Percentiles rank a stretch among this genome's conserved stretches.
phyloP scores from a whole-genome alignment of 192 early-diverging fungal genomes.

The Coemansia sp. region DNA sequence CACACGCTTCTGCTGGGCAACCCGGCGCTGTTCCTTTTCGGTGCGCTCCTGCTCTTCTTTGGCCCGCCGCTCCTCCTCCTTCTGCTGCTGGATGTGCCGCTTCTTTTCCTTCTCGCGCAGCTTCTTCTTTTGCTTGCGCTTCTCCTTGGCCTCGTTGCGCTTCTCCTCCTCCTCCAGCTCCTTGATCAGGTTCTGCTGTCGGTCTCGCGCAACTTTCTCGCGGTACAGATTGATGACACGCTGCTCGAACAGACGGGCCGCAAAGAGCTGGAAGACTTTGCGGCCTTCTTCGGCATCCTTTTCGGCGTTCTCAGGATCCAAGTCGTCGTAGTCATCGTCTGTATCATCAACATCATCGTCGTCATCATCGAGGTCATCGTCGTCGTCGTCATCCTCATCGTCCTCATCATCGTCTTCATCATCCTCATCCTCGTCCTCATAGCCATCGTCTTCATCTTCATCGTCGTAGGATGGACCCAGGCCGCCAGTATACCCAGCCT shows the following conservation, averaged over 20 bases:
- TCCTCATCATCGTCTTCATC: conserved; percentile 23
- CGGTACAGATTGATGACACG: conserved; percentile 91
- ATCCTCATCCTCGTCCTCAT: conserved; percentile 17
- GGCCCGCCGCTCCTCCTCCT: conserved; percentile 44
- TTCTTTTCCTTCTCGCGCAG: conserved; percentile 65
- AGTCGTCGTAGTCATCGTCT: conserved; percentile 67
- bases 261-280: conserved; percentile 95
- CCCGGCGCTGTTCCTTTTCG: conserved; percentile 42
- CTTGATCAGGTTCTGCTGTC: conserved; percentile 82
- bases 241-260: conserved; percentile 97
- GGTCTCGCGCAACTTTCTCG: conserved; percentile 91
- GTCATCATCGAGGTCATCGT: conserved; percentile 65
- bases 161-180: conserved; percentile 90
- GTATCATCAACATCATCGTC: conserved; percentile 50
- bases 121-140: conserved; percentile 74
- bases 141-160: conserved; percentile 62
- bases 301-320: conserved; percentile 72
- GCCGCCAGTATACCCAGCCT: not conserved
- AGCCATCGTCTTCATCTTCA: conserved; percentile 11
- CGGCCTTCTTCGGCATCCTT: conserved; percentile 92
- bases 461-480: conserved; percentile 10
- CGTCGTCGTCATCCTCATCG: conserved; percentile 26
- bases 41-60: conserved; percentile 31
- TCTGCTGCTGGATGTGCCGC: conserved; percentile 45
- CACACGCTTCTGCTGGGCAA: conserved; percentile 27